Base-by-base conservation (phyloP, 2,329 filamentous ascomycete genomes). In the Ilyonectria mors-panacis region DNA sequence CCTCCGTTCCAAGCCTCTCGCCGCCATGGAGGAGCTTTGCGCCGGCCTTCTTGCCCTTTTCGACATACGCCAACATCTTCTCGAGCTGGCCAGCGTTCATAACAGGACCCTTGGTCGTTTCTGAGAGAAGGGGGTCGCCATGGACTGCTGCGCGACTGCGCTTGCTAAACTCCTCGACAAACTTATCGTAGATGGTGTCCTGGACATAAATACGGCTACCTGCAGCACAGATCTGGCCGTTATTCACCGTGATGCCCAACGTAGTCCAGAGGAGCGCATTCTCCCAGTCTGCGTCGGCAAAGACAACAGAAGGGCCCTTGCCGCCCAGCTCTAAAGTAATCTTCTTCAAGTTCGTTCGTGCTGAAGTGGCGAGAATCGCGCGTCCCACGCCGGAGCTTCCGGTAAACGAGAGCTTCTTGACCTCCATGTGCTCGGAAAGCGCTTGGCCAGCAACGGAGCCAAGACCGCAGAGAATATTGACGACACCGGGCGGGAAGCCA, bases 391-490 rank as follows among this genome's bases (percentile, higher is more conserved):
- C 83, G 0, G 91, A 93, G 23, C 88, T 91, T 54, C 92, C 92
- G 0, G 92, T 94, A 71, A 94, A 94, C 0, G 92, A 91, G 65
- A 94, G 85, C 82, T 94, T 94, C 75, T 92, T 89, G 23, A 94
- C 86, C 44, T 85, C 85, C 10, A 86, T 80, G 77, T 94, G 92
- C 56, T 85, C 81, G 2, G 89, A 89, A 8, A 94, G 84, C 0
- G 91, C 89, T 2, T 89, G 86, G 23, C 92, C 92, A 2, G 91
- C 89, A 47, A 88, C 88, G 54, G 84, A 84, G 23, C 92, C 92
- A 65, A 89, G 84, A 1, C 92, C 92, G 68, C 92, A 93, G 63
- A 94, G 75, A 59, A 94, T 85, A 77, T 94, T 94, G 71, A 94
- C 82, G 17, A 94, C 92, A 42, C 92, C 92, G 0, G 92, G 88